Conservation (phyloP, 345 rosid genomes). For the Eucalyptus tenuipes region DNA sequence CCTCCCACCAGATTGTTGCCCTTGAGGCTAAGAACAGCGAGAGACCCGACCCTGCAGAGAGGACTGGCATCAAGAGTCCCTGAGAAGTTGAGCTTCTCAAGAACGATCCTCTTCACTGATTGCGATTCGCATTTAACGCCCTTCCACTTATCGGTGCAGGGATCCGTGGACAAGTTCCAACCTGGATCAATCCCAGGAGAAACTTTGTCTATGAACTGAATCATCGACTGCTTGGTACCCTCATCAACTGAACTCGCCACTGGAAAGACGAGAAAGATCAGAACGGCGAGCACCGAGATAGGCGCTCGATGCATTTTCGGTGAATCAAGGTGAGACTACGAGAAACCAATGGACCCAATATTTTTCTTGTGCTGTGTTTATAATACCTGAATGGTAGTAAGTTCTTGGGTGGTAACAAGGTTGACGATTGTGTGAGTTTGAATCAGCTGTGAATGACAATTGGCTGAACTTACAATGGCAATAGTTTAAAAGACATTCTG, state of each 20-base stretch:
- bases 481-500: not conserved
- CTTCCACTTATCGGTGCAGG: conserved; percentile 33
- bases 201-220: conserved; percentile 34
- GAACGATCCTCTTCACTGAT: conserved; percentile 30
- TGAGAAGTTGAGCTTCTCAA: conserved; percentile 21
- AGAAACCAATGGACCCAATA: not conserved
- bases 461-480: conserved; percentile 16
- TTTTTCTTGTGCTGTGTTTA: not conserved
- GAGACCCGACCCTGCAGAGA: conserved; percentile 19
- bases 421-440: not conserved
- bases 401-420: not conserved
- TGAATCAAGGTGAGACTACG: not conserved
- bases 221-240: conserved; percentile 17
- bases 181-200: conserved; percentile 30
- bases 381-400: not conserved
- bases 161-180: conserved; percentile 44
- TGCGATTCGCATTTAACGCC: conserved; percentile 24
- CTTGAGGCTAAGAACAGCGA: conserved; percentile 27
- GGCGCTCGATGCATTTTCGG: conserved; percentile 3
- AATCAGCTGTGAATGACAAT: not conserved
- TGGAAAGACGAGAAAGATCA: conserved; percentile 6
- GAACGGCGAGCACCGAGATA: conserved; percentile 8
- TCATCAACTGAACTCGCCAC: conserved; percentile 15
- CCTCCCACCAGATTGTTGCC: conserved; percentile 20
- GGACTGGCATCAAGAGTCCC: conserved; percentile 27